Evolutionary conservation across 352 stramenopile species (phyloP).

Genomic region (Phytophthora pistaciae): DNA sequence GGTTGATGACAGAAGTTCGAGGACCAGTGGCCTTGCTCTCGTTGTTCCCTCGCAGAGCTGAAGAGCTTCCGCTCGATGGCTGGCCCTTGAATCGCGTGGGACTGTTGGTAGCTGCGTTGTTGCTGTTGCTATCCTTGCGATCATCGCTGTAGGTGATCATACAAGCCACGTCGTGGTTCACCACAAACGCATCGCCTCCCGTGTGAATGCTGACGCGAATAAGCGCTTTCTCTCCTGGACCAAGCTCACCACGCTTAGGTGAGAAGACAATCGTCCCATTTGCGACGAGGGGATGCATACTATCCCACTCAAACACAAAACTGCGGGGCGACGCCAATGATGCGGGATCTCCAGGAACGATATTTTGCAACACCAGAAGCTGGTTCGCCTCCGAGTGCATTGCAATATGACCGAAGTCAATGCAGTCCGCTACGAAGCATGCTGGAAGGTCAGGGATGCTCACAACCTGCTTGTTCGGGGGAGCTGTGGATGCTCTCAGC

Average conservation of each 20-base stretch:
- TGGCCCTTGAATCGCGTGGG: conserved; percentile 16
- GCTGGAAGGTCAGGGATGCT: conserved; percentile 49
- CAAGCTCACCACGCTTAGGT: conserved; percentile 58
- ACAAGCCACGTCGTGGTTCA: conserved; percentile 79
- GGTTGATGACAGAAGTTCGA: conserved; percentile 62
- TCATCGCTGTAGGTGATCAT: conserved; percentile 48
- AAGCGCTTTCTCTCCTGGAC: conserved; percentile 54
- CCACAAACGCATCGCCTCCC: conserved; percentile 50
- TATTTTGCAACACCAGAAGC: conserved; percentile 67
- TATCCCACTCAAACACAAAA: conserved; percentile 71
- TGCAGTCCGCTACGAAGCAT: conserved; percentile 57
- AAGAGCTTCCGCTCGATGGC: conserved; percentile 7
- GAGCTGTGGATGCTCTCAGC: conserved; percentile 19
- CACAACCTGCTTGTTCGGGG: conserved; percentile 43
- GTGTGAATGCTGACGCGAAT: conserved; percentile 63
- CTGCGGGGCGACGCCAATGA: conserved; percentile 4
- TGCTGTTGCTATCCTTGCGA: conserved; percentile 18
- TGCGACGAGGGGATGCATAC: conserved; percentile 57
- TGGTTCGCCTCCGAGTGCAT: conserved; percentile 55
- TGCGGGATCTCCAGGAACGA: neutral
- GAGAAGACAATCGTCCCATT: conserved; percentile 59
- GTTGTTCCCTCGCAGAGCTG: neutral
- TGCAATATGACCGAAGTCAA: conserved; percentile 73
- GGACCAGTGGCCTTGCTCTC: conserved; percentile 4
- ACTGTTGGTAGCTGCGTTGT: conserved; percentile 26